Percentiles rank a stretch among this genome's conserved stretches.
These are phyloP conservation scores for Rhodomyrtus psidioides DNA, from an alignment of 441 rosid genomes.

Conservation along the genomic window DNA sequence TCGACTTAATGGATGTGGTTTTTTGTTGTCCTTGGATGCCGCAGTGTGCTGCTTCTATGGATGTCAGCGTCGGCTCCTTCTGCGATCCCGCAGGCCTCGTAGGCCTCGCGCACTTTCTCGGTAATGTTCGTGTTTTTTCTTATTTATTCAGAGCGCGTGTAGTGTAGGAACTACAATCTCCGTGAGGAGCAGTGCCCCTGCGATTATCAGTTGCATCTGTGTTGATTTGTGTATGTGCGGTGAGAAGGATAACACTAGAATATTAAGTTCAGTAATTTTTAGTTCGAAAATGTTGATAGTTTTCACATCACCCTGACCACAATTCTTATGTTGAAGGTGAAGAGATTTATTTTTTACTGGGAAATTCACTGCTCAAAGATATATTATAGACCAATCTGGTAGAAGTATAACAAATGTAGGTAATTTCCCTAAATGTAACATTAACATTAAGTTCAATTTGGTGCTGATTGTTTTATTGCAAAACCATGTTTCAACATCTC, in stretches of 20 bases:
- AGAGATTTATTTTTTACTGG: background rate
- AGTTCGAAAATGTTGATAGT: background rate
- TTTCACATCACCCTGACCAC: background rate
- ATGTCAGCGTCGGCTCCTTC: slow-evolving; percentile 75
- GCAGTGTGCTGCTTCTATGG: slow-evolving; percentile 95
- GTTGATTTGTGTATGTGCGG: background rate
- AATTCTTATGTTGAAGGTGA: background rate
- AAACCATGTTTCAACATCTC: background rate
- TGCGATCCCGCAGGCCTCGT: slow-evolving; percentile 77
- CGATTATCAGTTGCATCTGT: background rate
- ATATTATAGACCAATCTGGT: background rate
- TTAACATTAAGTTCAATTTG: background rate
- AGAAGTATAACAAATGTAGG: background rate
- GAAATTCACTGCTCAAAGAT: background rate
- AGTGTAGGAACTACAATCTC: background rate
- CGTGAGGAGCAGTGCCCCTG: background rate
- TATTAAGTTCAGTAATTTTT: background rate
- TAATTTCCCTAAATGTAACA: background rate
- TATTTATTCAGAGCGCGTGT: background rate
- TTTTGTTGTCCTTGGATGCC: background rate
- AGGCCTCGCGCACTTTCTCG: slow-evolving; percentile 93
- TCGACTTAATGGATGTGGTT: background rate
- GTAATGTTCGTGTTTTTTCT: slow-evolving; percentile 18
- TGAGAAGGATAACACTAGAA: background rate
- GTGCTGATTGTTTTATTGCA: background rate